Evolutionary conservation across 2,329 filamentous ascomycete species (phyloP), one percentile per base, ranked within the genome.

Genomic region (Rasamsonia emersonii): DNA sequence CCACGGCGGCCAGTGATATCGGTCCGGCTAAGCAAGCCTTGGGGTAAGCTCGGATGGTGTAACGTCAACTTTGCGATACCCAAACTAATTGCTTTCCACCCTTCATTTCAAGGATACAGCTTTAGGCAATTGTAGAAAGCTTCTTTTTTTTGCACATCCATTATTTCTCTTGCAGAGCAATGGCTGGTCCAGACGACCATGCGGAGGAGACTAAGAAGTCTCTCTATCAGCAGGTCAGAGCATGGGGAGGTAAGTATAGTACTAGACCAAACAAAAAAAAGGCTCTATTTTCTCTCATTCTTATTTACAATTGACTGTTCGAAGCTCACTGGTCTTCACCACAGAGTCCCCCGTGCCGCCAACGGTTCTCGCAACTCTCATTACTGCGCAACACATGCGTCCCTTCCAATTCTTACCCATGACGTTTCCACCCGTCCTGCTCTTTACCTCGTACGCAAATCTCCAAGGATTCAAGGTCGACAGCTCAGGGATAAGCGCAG

Each of bases 381-480:
- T 82, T 43, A 71, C 76, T 24, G 75, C 77, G 8, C 75, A 81
- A 46, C 73, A 81, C 60, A 63, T 71, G 25, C 73, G 75, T n/a
- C 78, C 79, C 5, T 75, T 79, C 54, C 76, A 78, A 50, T 50
- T 65, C 5, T 62, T 82, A 0, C 78, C 78, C 3, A 77, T 82
- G 70, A 56, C 78, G 41, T 82, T 82, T 51, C 71, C 77, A 4
- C 77, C 77, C 2, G 61, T 79, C 35, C 65, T 82, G 3, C 65
- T 82, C 37, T 78, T 81, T 59, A 71, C 71, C 31, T 73, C 72
- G 36, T 82, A 82, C 49, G 60, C 81, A 26, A 82, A 81, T 50
- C 48, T 82, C 18, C 67, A 68, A 40, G 67, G 68, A 37, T 79
- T 71, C 59, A 72, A 74, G 49, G 71, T 70, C 29, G 79, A 82